Conservation (phyloP, 371 early-diverging fungal species). For the Mucor piriformis region DNA sequence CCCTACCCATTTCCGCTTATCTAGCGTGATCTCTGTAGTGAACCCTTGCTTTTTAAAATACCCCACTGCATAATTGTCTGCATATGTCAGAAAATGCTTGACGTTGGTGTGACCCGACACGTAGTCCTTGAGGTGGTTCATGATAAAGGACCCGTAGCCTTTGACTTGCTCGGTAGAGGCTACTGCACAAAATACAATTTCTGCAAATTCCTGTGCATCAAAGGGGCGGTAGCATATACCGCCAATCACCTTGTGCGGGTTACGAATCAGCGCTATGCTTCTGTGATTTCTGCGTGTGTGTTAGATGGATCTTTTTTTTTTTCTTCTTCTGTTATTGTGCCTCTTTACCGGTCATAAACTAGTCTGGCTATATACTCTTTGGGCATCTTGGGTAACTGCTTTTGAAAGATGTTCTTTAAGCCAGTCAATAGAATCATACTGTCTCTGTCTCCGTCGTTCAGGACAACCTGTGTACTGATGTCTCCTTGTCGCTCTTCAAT, state of each 20-base stretch:
- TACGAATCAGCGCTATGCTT: constrained; percentile 71
- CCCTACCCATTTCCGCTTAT: constrained; percentile 95
- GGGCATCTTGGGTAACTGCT: constrained; percentile 99
- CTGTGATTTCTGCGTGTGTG: constrained; percentile 71
- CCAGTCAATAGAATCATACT: constrained; percentile 91
- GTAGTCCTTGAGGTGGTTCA: constrained; percentile 94
- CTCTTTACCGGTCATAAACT: constrained; percentile 82
- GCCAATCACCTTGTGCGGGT: constrained; percentile 85
- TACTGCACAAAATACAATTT: constrained; percentile 99
- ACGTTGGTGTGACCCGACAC: constrained; percentile 72
- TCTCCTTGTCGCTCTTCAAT: constrained; percentile 55
- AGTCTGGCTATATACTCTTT: constrained; percentile 98
- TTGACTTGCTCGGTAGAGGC: constrained; percentile 95
- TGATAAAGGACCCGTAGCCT: constrained; percentile 95
- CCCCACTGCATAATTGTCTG: constrained; percentile 99
- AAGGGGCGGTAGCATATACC: constrained; percentile 98
- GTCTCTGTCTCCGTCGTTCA: constrained; percentile 78
- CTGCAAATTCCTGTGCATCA: constrained; percentile 90
- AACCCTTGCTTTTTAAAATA: constrained; percentile 99
- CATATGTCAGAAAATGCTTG: constrained; percentile 97
- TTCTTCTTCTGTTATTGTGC: too few relatives aligned
- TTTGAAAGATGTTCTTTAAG: constrained; percentile 96
- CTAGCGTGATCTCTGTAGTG: constrained; percentile 93
- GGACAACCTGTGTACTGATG: constrained; percentile 76
- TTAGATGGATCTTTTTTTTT: background rate